A percentile compares a stretch with the other conserved stretches of the same genome.
phyloP scores from a whole-genome alignment of 2,329 filamentous ascomycete genomes.

The Pestalotiopsis sp. region DNA sequence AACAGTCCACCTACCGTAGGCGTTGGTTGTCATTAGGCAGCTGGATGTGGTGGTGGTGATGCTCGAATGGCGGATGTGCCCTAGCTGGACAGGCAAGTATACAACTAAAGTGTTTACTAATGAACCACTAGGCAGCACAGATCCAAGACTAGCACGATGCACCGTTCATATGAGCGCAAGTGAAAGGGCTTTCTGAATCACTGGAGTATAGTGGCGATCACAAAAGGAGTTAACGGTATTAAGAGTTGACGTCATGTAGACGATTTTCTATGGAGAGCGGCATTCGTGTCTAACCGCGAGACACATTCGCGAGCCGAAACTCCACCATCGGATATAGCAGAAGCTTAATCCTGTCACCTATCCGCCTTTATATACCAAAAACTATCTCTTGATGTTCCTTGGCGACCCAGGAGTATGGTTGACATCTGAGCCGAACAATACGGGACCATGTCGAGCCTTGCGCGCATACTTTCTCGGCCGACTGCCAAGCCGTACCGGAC shows the following conservation, averaged over 20 bases:
- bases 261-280: not conserved
- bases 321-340: not conserved
- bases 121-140: not conserved
- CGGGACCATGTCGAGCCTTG: constrained; percentile 39
- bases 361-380: not conserved
- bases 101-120: not conserved
- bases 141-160: not conserved
- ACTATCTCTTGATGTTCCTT: not conserved
- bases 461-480: constrained; percentile 48
- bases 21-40: not conserved
- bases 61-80: not conserved
- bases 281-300: not conserved
- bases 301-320: not conserved
- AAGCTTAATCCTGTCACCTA: not conserved
- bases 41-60: not conserved
- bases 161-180: not conserved
- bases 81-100: not conserved
- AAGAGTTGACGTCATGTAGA: constrained; percentile 6
- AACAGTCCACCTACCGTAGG: not conserved
- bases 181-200: not conserved
- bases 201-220: not conserved
- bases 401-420: not conserved
- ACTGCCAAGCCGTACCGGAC: constrained; percentile 53
- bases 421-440: too few species aligned
- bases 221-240: constrained; percentile 3